phyloP scores from a whole-genome alignment of 441 rosid genomes.

The Gossypium lobatum region DNA sequence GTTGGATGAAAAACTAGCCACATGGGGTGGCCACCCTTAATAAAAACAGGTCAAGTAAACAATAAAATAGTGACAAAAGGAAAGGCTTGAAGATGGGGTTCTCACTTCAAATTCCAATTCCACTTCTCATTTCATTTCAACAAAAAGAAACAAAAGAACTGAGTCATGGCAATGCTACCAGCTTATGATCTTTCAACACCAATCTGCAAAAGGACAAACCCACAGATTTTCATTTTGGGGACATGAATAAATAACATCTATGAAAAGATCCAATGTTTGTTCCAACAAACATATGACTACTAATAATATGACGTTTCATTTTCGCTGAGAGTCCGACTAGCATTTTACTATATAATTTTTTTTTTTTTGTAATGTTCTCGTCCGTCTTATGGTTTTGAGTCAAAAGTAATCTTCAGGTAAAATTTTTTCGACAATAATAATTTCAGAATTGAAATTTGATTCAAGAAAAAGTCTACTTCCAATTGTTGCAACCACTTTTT shows the following conservation, averaged over 20 bases:
- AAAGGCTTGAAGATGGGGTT: background rate
- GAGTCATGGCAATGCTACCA: background rate
- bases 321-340: background rate
- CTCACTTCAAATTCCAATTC: background rate
- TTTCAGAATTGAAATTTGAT: too few relatives aligned
- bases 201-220: background rate
- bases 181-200: background rate
- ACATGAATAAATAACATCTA: background rate
- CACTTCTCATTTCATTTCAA: background rate
- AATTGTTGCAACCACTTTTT: too few relatives aligned
- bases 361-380: too few relatives aligned
- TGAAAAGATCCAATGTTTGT: background rate
- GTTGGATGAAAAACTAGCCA: constrained; percentile 4
- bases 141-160: too few relatives aligned
- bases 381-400: too few relatives aligned
- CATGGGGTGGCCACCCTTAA: constrained; percentile 10
- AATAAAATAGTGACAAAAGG: constrained; percentile 7
- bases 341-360: too few relatives aligned
- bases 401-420: too few relatives aligned
- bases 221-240: background rate
- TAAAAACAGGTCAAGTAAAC: background rate
- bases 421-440: too few relatives aligned
- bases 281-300: background rate
- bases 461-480: too few relatives aligned
- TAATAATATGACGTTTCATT: too few relatives aligned